Evolutionary conservation across 257 asterid genomes (phyloP), one percentile per base, ranked within the genome.

Genomic region (Capsicum pubescens): DNA sequence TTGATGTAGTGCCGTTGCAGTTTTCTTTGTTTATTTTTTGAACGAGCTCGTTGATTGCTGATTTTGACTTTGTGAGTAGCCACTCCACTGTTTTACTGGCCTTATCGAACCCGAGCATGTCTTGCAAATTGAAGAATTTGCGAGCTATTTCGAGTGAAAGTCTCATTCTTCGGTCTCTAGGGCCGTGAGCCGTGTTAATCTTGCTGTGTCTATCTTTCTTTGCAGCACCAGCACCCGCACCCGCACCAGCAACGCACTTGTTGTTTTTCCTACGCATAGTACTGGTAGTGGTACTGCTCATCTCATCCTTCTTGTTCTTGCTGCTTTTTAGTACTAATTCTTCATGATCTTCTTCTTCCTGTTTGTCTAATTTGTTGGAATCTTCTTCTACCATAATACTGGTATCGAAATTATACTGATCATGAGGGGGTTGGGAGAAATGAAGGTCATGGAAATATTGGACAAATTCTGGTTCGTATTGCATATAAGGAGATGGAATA

Each of bases 161-260:
- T 50, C 98, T 86, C 94, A 94, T 91, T 79, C 98, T 82, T 19
- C 98, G 82, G 86, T 94, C 98, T 44, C 98, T 83, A 2, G 92
- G 96, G 7, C 98, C 98, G 1, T 87, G 91, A 3, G 95, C 95
- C 0, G 98, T 94, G 32, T 84, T 76, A 81, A 94, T 94, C 87
- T 94, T 94, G 92, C 94, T 91, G 91, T 94, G 98, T 69, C 97
- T 71, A 48, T 94, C 98, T 83, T 93, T 93, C 90, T 89, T 93
- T 1, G 67, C 83, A 39, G 3, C 54, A 36, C 54, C 56, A 16
- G 2, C 77, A 74, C 59, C 79, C 8, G 57, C 12, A 19, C 3
- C 36, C 9, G 8, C 42, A 39, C 32, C 8, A 8, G 7, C 35
- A 74, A 3, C 14, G 67, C 85, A 83, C 77, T 84, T 91, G 56